Evolutionary conservation across 352 stramenopile genomes (phyloP).

Genomic region (Pythium brachiatum): DNA sequence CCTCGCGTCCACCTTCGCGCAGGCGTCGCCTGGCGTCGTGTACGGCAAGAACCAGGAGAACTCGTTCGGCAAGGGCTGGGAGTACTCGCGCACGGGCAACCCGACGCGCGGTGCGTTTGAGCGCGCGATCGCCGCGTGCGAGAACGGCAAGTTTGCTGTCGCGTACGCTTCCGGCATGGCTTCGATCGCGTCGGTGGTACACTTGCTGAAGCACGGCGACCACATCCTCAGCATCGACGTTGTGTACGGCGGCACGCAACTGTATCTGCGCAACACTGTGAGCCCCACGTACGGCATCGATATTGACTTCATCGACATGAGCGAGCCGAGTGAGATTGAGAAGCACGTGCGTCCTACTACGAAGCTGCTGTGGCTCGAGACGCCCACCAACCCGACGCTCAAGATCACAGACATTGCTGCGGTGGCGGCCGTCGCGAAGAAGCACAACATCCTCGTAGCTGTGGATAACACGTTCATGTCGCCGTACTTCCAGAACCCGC

Average conservation of each 20-base stretch:
- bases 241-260: slow-evolving; percentile 95
- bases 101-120: slow-evolving; percentile 95
- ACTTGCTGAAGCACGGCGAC: slow-evolving; percentile 91
- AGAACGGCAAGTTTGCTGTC: slow-evolving; percentile 89
- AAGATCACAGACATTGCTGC: slow-evolving; percentile 94
- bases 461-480: slow-evolving; percentile 95
- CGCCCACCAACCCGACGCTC: slow-evolving; percentile 93
- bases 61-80: slow-evolving; percentile 95
- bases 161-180: slow-evolving; percentile 90
- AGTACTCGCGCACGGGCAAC: slow-evolving; percentile 95
- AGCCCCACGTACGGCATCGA: slow-evolving; percentile 88
- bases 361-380: slow-evolving; percentile 94
- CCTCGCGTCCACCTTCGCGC: slow-evolving; percentile 53
- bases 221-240: slow-evolving; percentile 95
- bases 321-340: slow-evolving; percentile 79
- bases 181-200: slow-evolving; percentile 83
- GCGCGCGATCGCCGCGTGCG: slow-evolving; percentile 88
- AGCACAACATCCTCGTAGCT: slow-evolving; percentile 85
- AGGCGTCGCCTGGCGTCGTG: slow-evolving; percentile 40
- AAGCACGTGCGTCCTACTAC: slow-evolving; percentile 85
- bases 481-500: slow-evolving; percentile 91
- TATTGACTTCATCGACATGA: slow-evolving; percentile 94
- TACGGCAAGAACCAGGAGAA: slow-evolving; percentile 70
- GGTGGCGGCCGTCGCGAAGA: slow-evolving; percentile 88
- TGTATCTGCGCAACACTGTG: slow-evolving; percentile 92